Base-by-base conservation (phyloP, 352 stramenopile species). In the Phytophthora cryptogea region DNA sequence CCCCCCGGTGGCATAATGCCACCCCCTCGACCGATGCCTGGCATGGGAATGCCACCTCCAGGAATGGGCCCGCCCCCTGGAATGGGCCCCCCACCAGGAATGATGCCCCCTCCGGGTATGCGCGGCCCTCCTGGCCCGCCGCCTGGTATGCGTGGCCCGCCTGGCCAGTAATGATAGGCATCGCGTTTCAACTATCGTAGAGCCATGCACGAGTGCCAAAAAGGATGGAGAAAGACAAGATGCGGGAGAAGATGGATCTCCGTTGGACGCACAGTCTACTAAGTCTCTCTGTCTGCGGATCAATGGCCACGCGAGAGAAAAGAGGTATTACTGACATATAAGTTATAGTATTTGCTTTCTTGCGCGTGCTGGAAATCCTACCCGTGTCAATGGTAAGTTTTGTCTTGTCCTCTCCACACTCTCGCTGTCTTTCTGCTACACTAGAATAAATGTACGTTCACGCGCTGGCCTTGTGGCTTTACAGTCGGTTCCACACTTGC, bases 101-200 rank as follows among this genome's bases (percentile, higher is more conserved):
- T 92, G 80, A 83, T 90, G 72, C 86, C 78, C 37, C 81, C 82
- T 3, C 80, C 80, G 31, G 83, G 85, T 8, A 89, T 90, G 78
- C 73, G 80, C 67, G 80, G 76, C 6, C 72, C 78, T 0, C 80
- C 82, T 31, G 71, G 71, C 5, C 76, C 76, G 9, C 80, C 76
- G 2, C 78, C 79, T 45, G 83, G 85, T 46, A 91, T 89, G 79
- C 81, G 81, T 46, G 68, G 68, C 16, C 81, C 81, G 26, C 85
- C 85, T 26, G 85, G 85, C 23, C 85, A 94, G 70, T 94, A 92
- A 72, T 41, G 58, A 32, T 37, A 70, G 51, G 14, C 33, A 41
- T 28, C 48, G 41, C 28, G 20, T 51, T 16, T 42, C 31, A 14
- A 57, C 20, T 37, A 36, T 61, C 59, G 44, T 63, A 59, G 50